phyloP scores from a whole-genome alignment of 768 basidiomycete genomes.

The Rhodosporidiobolus odoratus region DNA sequence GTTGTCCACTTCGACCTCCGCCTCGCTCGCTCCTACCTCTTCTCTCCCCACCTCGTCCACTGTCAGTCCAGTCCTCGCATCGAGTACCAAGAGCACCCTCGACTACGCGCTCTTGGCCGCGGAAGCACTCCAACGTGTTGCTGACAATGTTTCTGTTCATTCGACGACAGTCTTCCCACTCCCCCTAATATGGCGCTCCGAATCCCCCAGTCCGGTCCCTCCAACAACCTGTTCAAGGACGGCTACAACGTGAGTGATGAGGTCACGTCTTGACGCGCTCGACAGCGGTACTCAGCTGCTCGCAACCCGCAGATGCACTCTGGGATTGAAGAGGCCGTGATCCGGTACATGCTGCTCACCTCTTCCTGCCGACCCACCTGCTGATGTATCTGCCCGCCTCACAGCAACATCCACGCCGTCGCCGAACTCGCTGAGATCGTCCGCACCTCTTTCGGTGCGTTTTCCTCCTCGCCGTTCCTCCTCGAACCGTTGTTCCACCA shows the following conservation, averaged over 20 bases:
- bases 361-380: neutral
- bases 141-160: neutral
- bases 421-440: constrained; percentile 89
- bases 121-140: no score
- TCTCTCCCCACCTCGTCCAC: neutral
- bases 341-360: constrained; percentile 51
- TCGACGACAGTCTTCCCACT: neutral
- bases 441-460: constrained; percentile 54
- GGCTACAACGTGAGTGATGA: no score
- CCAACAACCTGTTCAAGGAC: constrained; percentile 77
- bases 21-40: no score
- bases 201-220: constrained; percentile 24
- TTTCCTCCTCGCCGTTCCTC: neutral
- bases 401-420: constrained; percentile 90
- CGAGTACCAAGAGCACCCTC: no score
- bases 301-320: no score
- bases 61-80: no score
- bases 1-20: no score
- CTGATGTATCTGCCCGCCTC: neutral
- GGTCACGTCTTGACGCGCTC: no score
- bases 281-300: no score
- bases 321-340: constrained; percentile 94
- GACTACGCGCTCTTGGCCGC: no score
- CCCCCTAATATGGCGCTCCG: constrained; percentile 17
- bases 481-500: no score